Conservation (phyloP, 768 basidiomycete genomes). For the Calvatia gigantea region DNA sequence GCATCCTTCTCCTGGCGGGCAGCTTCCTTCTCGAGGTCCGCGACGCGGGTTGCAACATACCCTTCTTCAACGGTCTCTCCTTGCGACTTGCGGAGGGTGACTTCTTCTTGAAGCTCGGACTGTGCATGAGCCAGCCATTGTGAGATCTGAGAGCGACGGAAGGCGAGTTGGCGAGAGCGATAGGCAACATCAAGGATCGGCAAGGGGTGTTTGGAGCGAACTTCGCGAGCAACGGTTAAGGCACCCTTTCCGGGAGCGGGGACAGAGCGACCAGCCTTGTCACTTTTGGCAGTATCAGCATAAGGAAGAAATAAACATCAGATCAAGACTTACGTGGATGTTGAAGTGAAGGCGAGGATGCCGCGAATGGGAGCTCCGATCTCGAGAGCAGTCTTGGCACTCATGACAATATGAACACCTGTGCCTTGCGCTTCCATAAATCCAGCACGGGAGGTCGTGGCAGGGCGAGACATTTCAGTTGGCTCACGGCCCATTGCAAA, state of each 20-base stretch:
- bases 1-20: slow-evolving; percentile 89
- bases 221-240: slow-evolving; percentile 82
- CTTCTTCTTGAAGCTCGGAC: slow-evolving; percentile 75
- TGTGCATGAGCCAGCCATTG: slow-evolving; percentile 95
- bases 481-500: slow-evolving; percentile 99
- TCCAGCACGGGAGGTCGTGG: slow-evolving; percentile 93
- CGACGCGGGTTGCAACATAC: slow-evolving; percentile 73
- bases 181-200: slow-evolving; percentile 84
- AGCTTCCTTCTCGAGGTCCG: slow-evolving; percentile 89
- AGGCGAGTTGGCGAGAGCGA: slow-evolving; percentile 88
- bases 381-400: slow-evolving; percentile 91
- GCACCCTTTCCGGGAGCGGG: slow-evolving; percentile 96
- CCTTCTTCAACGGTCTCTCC: slow-evolving; percentile 54
- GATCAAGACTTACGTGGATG: slow-evolving; percentile 77
- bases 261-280: slow-evolving; percentile 97
- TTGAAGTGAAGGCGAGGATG: slow-evolving; percentile 93
- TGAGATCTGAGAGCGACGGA: slow-evolving; percentile 93
- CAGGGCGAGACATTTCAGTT: slow-evolving; percentile 97
- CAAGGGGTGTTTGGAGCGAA: slow-evolving; percentile 72
- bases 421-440: slow-evolving; percentile 97
- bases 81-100: slow-evolving; percentile 54
- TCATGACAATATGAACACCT: slow-evolving; percentile 97
- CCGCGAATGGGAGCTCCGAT: slow-evolving; percentile 93
- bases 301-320: not conserved
- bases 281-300: slow-evolving; percentile 40